A percentile compares a stretch with the other conserved stretches of the same genome.
Evolutionary conservation across 1,139 yeast genomes (phyloP).

Genomic region (Taiozyma sp.): DNA sequence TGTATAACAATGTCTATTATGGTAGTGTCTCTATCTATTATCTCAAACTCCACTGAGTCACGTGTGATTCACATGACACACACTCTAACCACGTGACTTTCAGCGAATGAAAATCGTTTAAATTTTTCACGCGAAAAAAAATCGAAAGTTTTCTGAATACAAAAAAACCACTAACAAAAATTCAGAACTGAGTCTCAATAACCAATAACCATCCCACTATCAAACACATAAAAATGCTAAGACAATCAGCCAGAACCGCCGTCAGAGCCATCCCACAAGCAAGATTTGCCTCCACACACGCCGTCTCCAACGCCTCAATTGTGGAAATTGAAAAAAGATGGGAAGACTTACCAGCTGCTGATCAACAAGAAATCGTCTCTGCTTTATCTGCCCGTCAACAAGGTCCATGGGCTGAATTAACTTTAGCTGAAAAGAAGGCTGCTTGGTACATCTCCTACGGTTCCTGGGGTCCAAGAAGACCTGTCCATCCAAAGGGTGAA

Average conservation of each 20-base stretch:
- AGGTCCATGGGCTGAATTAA: slow-evolving; percentile 87
- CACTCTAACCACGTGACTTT: slow-evolving; percentile 11
- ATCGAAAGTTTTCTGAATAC: not conserved
- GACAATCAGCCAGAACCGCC: slow-evolving; percentile 15
- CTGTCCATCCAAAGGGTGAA: slow-evolving; percentile 87
- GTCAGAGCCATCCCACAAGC: slow-evolving; percentile 27
- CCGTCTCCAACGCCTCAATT: slow-evolving; percentile 86
- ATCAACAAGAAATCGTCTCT: slow-evolving; percentile 80
- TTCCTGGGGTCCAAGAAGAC: slow-evolving; percentile 99
- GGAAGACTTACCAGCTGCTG: slow-evolving; percentile 83
- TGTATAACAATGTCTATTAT: too few species aligned
- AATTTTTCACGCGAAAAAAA: slow-evolving; percentile 3
- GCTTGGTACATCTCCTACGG: slow-evolving; percentile 98
- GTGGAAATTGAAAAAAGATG: slow-evolving; percentile 87
- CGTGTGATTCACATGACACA: not conserved
- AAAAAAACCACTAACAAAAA: slow-evolving; percentile 3
- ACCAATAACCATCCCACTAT: not conserved
- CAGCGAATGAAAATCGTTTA: slow-evolving; percentile 23
- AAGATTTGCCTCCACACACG: slow-evolving; percentile 42
- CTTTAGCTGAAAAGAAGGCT: slow-evolving; percentile 89
- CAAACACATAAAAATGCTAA: not conserved
- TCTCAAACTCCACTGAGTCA: too few species aligned
- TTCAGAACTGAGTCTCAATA: not conserved
- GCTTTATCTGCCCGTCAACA: slow-evolving; percentile 90
- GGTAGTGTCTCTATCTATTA: not conserved